phyloP scores from a whole-genome alignment of 2,329 filamentous ascomycete species.

The Clonostachys rhizophaga region DNA sequence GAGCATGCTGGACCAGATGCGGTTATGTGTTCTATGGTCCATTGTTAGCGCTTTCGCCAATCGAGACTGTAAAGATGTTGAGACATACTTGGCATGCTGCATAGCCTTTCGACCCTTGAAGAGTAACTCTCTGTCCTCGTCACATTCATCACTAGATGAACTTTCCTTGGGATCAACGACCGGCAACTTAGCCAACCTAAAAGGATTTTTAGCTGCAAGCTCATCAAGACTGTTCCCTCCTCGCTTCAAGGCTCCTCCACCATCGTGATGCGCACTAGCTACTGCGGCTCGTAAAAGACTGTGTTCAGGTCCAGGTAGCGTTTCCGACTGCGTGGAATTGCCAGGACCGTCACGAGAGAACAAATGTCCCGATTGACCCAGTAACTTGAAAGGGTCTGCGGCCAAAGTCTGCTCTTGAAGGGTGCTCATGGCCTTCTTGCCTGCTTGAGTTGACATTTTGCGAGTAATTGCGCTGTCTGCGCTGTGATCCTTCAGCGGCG shows the following conservation, averaged over 20 bases:
- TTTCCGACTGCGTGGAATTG: constrained; percentile 24
- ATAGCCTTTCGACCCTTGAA: constrained; percentile 28
- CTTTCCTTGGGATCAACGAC: constrained; percentile 9
- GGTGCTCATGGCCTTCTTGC: neutral
- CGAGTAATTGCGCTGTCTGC: neutral
- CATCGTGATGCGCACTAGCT: too few species aligned
- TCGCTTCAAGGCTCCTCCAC: too few species aligned
- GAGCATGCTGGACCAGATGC: constrained; percentile 44
- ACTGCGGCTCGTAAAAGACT: too few species aligned
- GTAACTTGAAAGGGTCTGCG: constrained; percentile 12
- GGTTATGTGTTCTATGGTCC: constrained; percentile 33
- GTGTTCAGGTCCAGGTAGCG: constrained; percentile 10
- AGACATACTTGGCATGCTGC: constrained; percentile 20
- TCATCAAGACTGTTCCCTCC: too few species aligned
- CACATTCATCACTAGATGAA: constrained; percentile 19
- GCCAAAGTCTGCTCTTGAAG: constrained; percentile 1
- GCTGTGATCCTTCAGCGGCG: constrained; percentile 33
- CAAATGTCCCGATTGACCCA: constrained; percentile 8
- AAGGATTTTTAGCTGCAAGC: too few species aligned
- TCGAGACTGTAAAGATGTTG: constrained; percentile 6
- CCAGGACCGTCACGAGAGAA: constrained; percentile 14
- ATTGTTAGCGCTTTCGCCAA: neutral
- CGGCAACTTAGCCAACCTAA: too few species aligned
- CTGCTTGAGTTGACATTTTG: neutral
- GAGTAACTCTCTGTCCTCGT: constrained; percentile 25